A percentile compares a stretch with the other conserved stretches of the same genome.
These are phyloP conservation scores for Dryas integrifolia DNA, from an alignment of 331 rosid genomes.

Conservation along the genomic window DNA sequence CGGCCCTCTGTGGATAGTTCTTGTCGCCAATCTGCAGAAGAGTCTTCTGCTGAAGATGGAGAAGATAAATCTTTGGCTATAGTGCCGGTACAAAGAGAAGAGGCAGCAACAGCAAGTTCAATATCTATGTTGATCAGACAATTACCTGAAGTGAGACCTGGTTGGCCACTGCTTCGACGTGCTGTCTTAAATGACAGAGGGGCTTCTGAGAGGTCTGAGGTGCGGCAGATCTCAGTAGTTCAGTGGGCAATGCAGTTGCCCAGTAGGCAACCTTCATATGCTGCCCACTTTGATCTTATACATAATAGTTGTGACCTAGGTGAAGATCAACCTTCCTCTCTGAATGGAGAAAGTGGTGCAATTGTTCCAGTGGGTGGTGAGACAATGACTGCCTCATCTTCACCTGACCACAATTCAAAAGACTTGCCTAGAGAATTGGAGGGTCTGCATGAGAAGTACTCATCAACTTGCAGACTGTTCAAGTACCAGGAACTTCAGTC, in stretches of 20 bases:
- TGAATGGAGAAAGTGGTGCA: conserved; percentile 69
- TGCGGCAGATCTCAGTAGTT: conserved; percentile 63
- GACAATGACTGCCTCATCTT: conserved; percentile 31
- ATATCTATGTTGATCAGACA: conserved; percentile 33
- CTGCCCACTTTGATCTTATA: conserved; percentile 32
- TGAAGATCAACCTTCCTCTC: conserved; percentile 36
- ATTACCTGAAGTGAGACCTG: conserved; percentile 62
- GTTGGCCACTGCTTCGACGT: conserved; percentile 90
- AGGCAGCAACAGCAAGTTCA: conserved; percentile 28
- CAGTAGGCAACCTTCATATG: conserved; percentile 40
- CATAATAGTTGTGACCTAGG: conserved; percentile 25
- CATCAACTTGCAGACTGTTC: conserved; percentile 73
- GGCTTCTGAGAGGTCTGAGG: conserved; percentile 30
- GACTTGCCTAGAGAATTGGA: conserved; percentile 62
- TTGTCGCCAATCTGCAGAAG: conserved; percentile 36
- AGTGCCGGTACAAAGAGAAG: conserved; percentile 55
- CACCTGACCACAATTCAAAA: conserved; percentile 36
- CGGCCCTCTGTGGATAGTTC: conserved; percentile 30
- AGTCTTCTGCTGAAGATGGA: conserved; percentile 35
- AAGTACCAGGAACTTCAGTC: conserved; percentile 62
- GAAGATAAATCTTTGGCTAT: conserved; percentile 60
- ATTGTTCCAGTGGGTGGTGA: conserved; percentile 59
- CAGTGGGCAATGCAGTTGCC: conserved; percentile 98
- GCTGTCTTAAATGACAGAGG: conserved; percentile 31
- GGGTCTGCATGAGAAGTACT: conserved; percentile 78